phyloP scores from a whole-genome alignment of 805 yeast genomes.

The Wickerhamiella kazuoi region DNA sequence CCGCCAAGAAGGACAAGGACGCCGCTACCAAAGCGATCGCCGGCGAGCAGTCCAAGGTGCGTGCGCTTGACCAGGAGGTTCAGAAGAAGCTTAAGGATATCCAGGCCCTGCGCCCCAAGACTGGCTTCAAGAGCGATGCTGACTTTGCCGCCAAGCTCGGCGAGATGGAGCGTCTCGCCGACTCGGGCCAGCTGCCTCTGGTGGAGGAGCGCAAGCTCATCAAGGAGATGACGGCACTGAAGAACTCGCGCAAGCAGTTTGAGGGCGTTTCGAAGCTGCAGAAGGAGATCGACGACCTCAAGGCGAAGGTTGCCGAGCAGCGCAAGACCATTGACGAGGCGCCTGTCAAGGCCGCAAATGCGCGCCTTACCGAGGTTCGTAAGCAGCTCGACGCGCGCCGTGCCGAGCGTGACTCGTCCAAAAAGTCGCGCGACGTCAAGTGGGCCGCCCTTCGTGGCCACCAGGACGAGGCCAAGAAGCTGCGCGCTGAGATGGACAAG shows the following conservation, averaged over 20 bases:
- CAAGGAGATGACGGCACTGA: constrained; percentile 68
- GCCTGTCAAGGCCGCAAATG: constrained; percentile 45
- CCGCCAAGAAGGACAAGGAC: constrained; percentile 30
- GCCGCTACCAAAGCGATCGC: constrained; percentile 27
- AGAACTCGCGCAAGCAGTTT: constrained; percentile 67
- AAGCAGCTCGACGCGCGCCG: constrained; percentile 48
- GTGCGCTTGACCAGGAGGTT: constrained; percentile 45
- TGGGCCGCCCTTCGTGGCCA: constrained; percentile 28
- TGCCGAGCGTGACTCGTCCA: constrained; percentile 48
- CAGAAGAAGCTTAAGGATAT: constrained; percentile 65
- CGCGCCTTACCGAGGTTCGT: constrained; percentile 51
- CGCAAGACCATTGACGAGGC: constrained; percentile 43
- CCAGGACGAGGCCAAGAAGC: constrained; percentile 48
- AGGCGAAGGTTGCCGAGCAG: constrained; percentile 54
- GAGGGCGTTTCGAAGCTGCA: constrained; percentile 56
- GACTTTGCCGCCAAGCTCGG: constrained; percentile 21
- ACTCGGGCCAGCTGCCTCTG: constrained; percentile 61
- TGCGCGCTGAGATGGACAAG: constrained; percentile 31
- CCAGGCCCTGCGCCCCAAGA: constrained; percentile 51
- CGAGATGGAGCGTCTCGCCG: constrained; percentile 51
- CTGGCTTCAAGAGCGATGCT: constrained; percentile 33
- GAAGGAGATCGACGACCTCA: constrained; percentile 61
- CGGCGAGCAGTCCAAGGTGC: constrained; percentile 49
- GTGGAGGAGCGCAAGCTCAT: constrained; percentile 79
- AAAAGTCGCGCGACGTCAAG: constrained; percentile 40